Evolutionary conservation across 495 filamentous ascomycete genomes (phyloP), one percentile per base, ranked within the genome.

Genomic region (Aspergillus sclerotiicarbonarius): DNA sequence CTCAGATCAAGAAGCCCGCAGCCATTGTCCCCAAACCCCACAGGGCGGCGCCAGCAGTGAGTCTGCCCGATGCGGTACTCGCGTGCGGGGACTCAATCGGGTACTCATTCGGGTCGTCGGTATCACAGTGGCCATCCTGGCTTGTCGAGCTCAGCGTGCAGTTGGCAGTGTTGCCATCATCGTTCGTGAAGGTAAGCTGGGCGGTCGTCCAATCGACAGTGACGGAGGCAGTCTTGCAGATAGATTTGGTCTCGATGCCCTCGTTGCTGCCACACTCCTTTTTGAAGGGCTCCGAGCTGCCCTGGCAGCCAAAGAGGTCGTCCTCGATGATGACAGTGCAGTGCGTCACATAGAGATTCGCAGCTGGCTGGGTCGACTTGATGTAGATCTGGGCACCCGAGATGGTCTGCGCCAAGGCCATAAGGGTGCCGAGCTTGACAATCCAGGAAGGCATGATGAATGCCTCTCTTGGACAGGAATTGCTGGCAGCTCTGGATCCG

Each of bases 261-360:
- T 30, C 3, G 59, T 61, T 61, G 13, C 29, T 16, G 20, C 59
- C 59, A 41, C 59, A 61, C 19, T 30, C 39, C 18, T 53, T 50
- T 5, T 21, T 25, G 53, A 61, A 61, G 29, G 59, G 53, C 35
- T 57, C 25, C 39, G 59, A 61, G 39, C 47, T 53, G 18, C 59
- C 59, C 29, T 48, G 30, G 53, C 59, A 61, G 48, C 59, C 59
- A 12, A 52, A 61, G 6, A 61, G 53, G 0, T 44, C 41, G 21
- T 61, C 53, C 1, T 61, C 53, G 53, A 61, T 9, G 59, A 61
- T 61, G 16, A 61, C 54, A 2, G 54, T 57, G 41, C 59, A 61
- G 53, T 61, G 59, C 25, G 49, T 33, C 29, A 57, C 54, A 31
- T 61, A 61, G 19, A 32, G 2, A 33, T 61, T 61, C 19, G 59